phyloP scores from a whole-genome alignment of 176 grass and related monocot genomes.

The Oryza brachyantha region DNA sequence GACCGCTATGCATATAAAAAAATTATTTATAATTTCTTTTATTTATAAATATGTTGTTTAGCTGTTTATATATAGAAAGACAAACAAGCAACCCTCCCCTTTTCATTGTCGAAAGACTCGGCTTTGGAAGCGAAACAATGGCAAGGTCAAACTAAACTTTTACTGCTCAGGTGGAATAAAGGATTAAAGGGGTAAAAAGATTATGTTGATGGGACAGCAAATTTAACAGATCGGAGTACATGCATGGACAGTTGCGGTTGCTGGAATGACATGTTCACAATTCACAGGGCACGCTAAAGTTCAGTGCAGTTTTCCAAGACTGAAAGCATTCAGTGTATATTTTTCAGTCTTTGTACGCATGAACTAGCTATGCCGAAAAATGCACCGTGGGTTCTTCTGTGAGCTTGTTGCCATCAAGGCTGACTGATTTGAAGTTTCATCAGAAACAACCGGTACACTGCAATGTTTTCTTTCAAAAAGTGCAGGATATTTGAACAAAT shows the following conservation, averaged over 20 bases:
- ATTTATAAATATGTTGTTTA: too few relatives aligned
- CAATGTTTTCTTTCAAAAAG: background rate
- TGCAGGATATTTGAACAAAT: slow-evolving; percentile 1
- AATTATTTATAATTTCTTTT: too few relatives aligned
- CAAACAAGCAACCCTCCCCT: too few relatives aligned
- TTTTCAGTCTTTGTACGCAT: background rate
- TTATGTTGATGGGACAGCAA: background rate
- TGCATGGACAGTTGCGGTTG: background rate
- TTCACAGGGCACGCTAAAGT: background rate
- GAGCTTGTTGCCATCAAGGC: slow-evolving; percentile 31
- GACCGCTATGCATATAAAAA: too few relatives aligned
- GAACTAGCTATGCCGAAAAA: background rate
- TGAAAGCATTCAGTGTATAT: background rate
- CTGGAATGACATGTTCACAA: background rate
- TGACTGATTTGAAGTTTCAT: background rate
- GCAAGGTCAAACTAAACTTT: background rate
- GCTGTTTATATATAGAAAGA: too few relatives aligned
- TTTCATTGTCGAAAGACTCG: too few relatives aligned
- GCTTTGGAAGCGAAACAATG: background rate
- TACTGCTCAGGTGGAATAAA: background rate
- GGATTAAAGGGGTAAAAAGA: too few relatives aligned
- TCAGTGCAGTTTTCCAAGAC: background rate
- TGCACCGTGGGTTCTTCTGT: background rate
- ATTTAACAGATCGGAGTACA: background rate
- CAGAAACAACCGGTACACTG: background rate